These are phyloP conservation scores for Castanospermum australe DNA, from an alignment of 306 rosid species.

Conservation along the genomic window DNA sequence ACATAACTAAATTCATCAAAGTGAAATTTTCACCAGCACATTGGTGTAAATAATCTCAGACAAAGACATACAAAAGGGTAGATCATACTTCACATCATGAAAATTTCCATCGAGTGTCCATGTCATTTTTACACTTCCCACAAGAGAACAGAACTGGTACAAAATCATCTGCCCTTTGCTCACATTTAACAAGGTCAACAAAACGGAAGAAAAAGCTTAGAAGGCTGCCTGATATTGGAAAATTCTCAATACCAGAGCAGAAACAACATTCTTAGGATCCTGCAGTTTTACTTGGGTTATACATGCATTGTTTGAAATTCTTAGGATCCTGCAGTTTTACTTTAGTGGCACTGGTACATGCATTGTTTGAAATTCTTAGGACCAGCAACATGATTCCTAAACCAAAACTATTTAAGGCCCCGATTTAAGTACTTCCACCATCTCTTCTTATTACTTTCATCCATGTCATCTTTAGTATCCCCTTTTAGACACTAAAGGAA, in stretches of 20 bases:
- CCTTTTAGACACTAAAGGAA: not conserved
- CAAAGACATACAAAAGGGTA: not conserved
- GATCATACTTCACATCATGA: not conserved
- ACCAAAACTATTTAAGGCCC: not conserved
- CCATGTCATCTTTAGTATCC: not conserved
- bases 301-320: not conserved
- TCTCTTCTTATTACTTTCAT: not conserved
- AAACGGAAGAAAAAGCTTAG: not conserved
- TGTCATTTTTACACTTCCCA: not conserved
- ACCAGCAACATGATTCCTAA: not conserved
- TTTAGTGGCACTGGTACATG: not conserved
- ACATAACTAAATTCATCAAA: not conserved
- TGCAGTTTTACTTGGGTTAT: not conserved
- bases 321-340: not conserved
- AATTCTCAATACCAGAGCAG: not conserved
- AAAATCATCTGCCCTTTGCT: not conserved
- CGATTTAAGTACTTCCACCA: not conserved
- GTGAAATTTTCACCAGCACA: not conserved
- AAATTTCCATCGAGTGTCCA: not conserved
- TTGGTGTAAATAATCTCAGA: not conserved
- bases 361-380: not conserved
- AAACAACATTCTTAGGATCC: not conserved
- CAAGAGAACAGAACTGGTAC: not conserved
- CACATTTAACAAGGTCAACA: not conserved
- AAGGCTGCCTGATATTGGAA: not conserved